Base-by-base conservation (phyloP, 371 early-diverging fungal genomes). In the Lichtheimia corymbifera region DNA sequence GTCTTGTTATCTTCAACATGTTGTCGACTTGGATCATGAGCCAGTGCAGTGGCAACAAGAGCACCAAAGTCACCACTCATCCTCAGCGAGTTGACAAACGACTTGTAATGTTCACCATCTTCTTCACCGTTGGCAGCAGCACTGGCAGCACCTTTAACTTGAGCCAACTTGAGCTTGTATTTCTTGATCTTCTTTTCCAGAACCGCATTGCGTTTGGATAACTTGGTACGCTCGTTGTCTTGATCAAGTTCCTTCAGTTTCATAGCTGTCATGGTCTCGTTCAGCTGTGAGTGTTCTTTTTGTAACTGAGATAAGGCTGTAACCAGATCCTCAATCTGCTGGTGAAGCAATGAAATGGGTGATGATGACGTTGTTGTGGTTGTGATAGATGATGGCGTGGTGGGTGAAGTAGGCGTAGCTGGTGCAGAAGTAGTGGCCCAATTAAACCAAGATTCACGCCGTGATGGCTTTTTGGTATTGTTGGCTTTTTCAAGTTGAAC, bases 261-360 rank as follows among this genome's bases (percentile, higher is more conserved):
- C 56, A 80, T 65, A 2, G 67, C 41, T 25, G 77, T 82, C 18
- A 83, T 67, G 14, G 72, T 70, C 53, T 83, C 76, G 7, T 73
- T 67, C 6, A 80, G 59, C 13, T 75, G 77, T 2, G 76, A 67
- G 50, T 85, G 80, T 27, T 86, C 86, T 59, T 76, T 76, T 53
- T 84, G 83, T 3, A 84, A 58, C 3, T 77, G 72, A 3, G 84
- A 79, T 18, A 84, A 58, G 9, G 83, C 80, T n/a, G 70, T 72
- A 17, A 77, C 75, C 14, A 84, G 59, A 63, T 84, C 84, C 50
- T 83, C 81, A 27, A 84, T 76, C 47, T 86, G 86, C 43, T 82
- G 79, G 50, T 80, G 72, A 24, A 84, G 57, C 1, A 59, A 5
- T 7, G 71, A 58, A 1, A 61, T 57, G 27, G 45, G 35, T 60